Conservation (phyloP, 1,139 yeast genomes). For the Saccharomyces hybrid region DNA sequence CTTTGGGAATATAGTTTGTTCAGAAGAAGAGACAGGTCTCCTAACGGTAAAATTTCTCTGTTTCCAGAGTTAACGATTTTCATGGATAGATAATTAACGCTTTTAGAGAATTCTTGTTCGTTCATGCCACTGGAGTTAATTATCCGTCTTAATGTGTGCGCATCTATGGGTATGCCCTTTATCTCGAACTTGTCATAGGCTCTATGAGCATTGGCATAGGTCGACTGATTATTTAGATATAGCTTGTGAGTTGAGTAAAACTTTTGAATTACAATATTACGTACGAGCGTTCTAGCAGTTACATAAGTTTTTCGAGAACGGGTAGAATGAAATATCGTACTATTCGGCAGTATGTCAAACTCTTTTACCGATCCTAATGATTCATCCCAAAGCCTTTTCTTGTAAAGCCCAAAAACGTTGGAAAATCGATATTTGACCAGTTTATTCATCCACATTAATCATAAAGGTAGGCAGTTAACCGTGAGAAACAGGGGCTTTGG, state of each 20-base stretch:
- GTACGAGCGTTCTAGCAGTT: not conserved
- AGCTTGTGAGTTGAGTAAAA: not conserved
- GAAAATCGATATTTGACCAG: not conserved
- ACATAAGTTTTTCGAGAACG: not conserved
- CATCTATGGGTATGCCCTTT: not conserved
- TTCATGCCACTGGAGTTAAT: not conserved
- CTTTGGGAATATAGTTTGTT: not conserved
- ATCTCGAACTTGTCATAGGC: not conserved
- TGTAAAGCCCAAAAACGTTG: not conserved
- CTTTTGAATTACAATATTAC: not conserved
- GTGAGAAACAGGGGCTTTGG: not conserved
- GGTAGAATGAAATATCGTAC: not conserved
- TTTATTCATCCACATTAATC: constrained; percentile 1
- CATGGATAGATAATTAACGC: not conserved
- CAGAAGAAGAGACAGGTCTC: not conserved
- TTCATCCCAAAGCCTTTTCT: not conserved
- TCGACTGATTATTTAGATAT: not conserved
- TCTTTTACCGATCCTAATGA: not conserved
- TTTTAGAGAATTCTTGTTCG: not conserved
- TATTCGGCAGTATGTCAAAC: not conserved
- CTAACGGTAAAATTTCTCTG: not conserved
- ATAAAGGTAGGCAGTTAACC: not conserved
- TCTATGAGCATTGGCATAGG: not conserved
- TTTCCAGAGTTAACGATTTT: not conserved
- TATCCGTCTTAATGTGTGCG: not conserved